These are phyloP conservation scores for Cladorrhinum sp. DNA, from an alignment of 2,329 filamentous ascomycete species.

Conservation along the genomic window DNA sequence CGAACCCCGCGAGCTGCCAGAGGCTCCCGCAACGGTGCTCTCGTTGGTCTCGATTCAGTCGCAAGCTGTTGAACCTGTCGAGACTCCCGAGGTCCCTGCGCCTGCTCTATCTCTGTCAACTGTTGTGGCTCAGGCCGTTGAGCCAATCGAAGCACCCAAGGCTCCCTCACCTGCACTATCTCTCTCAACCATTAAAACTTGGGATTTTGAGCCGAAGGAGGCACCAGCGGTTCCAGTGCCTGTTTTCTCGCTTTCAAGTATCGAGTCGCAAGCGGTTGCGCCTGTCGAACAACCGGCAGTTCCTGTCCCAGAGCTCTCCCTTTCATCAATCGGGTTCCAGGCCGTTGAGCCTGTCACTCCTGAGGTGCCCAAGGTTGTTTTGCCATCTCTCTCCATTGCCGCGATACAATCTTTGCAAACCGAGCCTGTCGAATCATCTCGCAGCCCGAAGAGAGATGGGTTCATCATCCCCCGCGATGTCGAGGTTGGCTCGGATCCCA, in stretches of 20 bases:
- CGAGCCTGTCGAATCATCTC: conserved; percentile 41
- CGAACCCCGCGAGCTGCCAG: conserved; percentile 24
- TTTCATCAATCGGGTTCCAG: conserved; percentile 32
- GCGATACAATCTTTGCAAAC: conserved; percentile 41
- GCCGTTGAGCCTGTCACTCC: conserved; percentile 30
- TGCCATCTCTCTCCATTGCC: conserved; percentile 31
- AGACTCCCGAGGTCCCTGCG: conserved; percentile 14
- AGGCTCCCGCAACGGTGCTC: conserved; percentile 26
- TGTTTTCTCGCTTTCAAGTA: conserved; percentile 36
- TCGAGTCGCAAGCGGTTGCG: conserved; percentile 34
- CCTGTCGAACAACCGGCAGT: conserved; percentile 20
- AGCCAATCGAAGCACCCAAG: conserved; percentile 2
- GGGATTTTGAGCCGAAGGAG: conserved; percentile 30
- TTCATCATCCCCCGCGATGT: conserved; percentile 50
- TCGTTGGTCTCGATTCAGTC: conserved; percentile 33
- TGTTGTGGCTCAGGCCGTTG: conserved; percentile 32
- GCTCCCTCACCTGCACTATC: conserved; percentile 11
- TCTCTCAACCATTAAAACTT: conserved; percentile 23
- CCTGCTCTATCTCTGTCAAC: conserved; percentile 36
- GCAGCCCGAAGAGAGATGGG: conserved; percentile 52
- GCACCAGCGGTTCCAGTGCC: conserved; percentile 20
- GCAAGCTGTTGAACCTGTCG: conserved; percentile 23
- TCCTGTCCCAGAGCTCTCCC: conserved; percentile 21
- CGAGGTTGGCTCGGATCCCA: conserved; percentile 33
- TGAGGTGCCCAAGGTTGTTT: conserved; percentile 23